Percentiles rank a stretch among this genome's conserved stretches.
Conservation (phyloP, 495 filamentous ascomycete species). For the Podospora pseudocomata region DNA sequence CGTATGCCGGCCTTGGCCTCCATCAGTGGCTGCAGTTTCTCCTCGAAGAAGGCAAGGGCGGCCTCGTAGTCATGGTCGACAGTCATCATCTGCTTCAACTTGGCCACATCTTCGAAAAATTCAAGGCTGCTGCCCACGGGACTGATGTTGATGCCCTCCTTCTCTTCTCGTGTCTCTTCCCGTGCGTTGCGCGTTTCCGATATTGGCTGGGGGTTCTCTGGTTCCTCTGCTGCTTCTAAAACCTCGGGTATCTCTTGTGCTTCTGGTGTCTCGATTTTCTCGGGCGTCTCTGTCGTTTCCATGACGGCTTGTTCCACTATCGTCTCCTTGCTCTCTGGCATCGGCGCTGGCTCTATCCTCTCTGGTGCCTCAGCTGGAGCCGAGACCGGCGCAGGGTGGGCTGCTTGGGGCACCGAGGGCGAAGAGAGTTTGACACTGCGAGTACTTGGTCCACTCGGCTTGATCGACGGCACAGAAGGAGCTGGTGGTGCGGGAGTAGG, state of each 20-base stretch:
- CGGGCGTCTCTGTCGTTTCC: background rate
- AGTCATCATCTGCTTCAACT: conserved; percentile 38
- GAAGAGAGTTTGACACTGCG: background rate
- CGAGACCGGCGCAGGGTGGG: background rate
- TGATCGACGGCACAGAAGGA: background rate
- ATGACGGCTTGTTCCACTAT: background rate
- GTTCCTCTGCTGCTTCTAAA: background rate
- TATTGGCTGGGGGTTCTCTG: background rate
- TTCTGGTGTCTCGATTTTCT: background rate
- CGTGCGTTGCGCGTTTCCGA: background rate
- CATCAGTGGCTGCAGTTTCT: conserved; percentile 34
- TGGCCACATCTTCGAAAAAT: conserved; percentile 29
- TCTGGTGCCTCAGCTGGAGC: background rate
- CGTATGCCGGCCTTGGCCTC: conserved; percentile 21
- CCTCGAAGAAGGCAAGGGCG: conserved; percentile 40
- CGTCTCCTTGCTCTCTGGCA: background rate
- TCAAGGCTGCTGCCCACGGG: conserved; percentile 17
- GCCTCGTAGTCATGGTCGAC: conserved; percentile 23
- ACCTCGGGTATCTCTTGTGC: background rate
- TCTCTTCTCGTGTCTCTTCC: background rate
- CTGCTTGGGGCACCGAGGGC: background rate
- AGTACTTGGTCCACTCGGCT: background rate
- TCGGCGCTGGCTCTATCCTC: background rate
- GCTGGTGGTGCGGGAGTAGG: background rate
- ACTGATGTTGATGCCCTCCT: background rate